phyloP scores from a whole-genome alignment of 2,329 filamentous ascomycete genomes.

The Fusarium sublunatum region DNA sequence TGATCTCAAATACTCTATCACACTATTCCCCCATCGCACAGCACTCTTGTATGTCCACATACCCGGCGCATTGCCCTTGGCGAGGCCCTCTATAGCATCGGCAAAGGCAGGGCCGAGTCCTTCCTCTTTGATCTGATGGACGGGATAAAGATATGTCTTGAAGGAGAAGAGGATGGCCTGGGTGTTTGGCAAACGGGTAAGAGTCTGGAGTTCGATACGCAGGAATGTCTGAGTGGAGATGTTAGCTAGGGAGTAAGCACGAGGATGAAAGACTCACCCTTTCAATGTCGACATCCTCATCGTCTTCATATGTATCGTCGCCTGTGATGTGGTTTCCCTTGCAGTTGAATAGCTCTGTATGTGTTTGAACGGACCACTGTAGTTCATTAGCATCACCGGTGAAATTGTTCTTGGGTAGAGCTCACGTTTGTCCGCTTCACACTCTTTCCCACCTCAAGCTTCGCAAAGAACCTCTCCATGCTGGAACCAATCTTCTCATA shows the following conservation, averaged over 20 bases:
- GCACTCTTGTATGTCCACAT: constrained; percentile 41
- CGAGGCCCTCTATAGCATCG: constrained; percentile 32
- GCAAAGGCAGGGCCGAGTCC: constrained; percentile 32
- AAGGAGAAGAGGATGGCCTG: constrained; percentile 32
- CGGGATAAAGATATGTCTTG: constrained; percentile 38
- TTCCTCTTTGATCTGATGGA: constrained; percentile 27
- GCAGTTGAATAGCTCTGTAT: constrained; percentile 35
- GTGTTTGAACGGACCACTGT: constrained; percentile 42
- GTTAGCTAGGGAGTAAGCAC: not conserved
- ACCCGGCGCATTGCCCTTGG: constrained; percentile 33
- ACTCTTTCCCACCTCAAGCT: constrained; percentile 59
- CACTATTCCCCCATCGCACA: constrained; percentile 23
- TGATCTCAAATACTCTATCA: constrained; percentile 29
- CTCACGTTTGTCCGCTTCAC: constrained; percentile 63
- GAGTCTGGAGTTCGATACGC: constrained; percentile 32
- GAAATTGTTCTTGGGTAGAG: accelerated
- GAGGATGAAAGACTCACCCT: not conserved
- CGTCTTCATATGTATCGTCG: constrained; percentile 16
- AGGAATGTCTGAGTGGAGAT: constrained; percentile 19
- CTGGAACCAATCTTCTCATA: constrained; percentile 66
- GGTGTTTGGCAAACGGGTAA: constrained; percentile 33
- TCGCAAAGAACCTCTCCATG: constrained; percentile 66
- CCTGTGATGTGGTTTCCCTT: constrained; percentile 32
- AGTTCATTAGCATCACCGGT: not conserved
- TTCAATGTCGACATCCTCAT: constrained; percentile 24